Evolutionary conservation across 2,329 filamentous ascomycete species (phyloP).

Genomic region (Scytalidium lignicola): DNA sequence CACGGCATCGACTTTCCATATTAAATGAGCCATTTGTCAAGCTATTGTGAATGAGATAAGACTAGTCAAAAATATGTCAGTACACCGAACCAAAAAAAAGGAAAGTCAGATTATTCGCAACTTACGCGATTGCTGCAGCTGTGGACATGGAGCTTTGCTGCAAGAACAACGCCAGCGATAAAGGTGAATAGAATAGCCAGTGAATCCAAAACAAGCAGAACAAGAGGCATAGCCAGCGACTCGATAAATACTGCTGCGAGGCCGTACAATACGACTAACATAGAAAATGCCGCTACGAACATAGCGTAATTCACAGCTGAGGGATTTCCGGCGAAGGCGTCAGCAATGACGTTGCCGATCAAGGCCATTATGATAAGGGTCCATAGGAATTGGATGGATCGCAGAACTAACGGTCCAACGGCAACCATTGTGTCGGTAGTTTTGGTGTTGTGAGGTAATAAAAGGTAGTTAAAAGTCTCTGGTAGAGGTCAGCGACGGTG

Average conservation of each 20-base stretch:
- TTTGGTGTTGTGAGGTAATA: background rate
- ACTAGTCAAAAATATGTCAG: conserved; percentile 25
- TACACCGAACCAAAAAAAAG: too few species aligned
- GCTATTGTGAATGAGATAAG: conserved; percentile 41
- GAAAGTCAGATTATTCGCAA: conserved; percentile 7
- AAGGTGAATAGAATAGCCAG: conserved; percentile 61
- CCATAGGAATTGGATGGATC: conserved; percentile 22
- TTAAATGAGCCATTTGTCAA: conserved; percentile 55
- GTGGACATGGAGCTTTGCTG: conserved; percentile 62
- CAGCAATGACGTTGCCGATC: conserved; percentile 30
- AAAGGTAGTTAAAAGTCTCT: background rate
- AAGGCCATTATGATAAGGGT: conserved; percentile 25
- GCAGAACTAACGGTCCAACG: conserved; percentile 18
- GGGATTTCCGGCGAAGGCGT: conserved; percentile 56
- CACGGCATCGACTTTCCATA: conserved; percentile 61
- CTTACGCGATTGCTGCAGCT: conserved; percentile 60
- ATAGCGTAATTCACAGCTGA: conserved; percentile 57
- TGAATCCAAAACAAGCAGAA: conserved; percentile 51
- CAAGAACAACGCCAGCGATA: conserved; percentile 63
- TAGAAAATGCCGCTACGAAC: conserved; percentile 62
- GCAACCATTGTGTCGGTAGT: conserved; percentile 8
- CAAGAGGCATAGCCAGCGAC: conserved; percentile 42
- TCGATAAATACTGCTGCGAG: conserved; percentile 51
- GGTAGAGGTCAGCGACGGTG: background rate
- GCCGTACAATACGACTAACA: conserved; percentile 61